Evolutionary conservation across 2,329 filamentous ascomycete genomes (phyloP).

Genomic region (Taxawa tesnikishii): DNA sequence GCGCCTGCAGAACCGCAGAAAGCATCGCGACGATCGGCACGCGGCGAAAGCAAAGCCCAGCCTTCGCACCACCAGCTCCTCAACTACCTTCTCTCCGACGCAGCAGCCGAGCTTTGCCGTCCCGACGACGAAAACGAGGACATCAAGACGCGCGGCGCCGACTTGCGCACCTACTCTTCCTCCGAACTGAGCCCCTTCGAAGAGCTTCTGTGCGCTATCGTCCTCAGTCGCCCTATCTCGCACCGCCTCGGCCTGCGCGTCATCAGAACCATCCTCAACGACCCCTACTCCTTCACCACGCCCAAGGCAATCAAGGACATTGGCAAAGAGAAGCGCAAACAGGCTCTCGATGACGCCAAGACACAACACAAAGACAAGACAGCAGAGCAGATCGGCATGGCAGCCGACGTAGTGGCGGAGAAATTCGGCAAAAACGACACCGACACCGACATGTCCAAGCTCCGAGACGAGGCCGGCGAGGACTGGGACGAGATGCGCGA

Average conservation of each 20-base stretch:
- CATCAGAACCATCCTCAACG: slow-evolving; percentile 32
- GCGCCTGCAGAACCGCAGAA: slow-evolving; percentile 12
- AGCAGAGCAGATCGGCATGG: slow-evolving; percentile 23
- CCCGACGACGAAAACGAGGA: slow-evolving; percentile 21
- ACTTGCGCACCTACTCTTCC: slow-evolving; percentile 20
- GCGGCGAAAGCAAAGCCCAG: slow-evolving; percentile 12
- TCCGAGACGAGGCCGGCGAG: slow-evolving; percentile 19
- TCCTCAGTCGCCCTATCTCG: slow-evolving; percentile 32
- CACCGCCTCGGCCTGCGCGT: slow-evolving; percentile 30
- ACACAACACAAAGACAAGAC: slow-evolving; percentile 36
- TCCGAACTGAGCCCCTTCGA: slow-evolving; percentile 27
- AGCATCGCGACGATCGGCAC: slow-evolving; percentile 16
- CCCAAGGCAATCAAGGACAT: slow-evolving; percentile 22
- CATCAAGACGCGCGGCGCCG: slow-evolving; percentile 12
- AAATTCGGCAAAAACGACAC: slow-evolving; percentile 19
- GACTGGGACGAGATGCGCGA: slow-evolving; percentile 18
- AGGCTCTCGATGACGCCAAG: slow-evolving; percentile 28
- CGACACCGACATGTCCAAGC: slow-evolving; percentile 17
- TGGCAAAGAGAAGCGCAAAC: slow-evolving; percentile 22
- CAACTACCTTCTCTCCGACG: slow-evolving; percentile 19
- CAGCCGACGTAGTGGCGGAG: slow-evolving; percentile 20
- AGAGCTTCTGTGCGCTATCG: slow-evolving; percentile 30
- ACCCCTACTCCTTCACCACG: slow-evolving; percentile 26
- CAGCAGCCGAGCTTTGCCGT: slow-evolving; percentile 17
- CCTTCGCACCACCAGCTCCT: slow-evolving; percentile 18